These are phyloP conservation scores for Bruguiera hainesii DNA, from an alignment of 441 rosid species.

Conservation along the genomic window DNA sequence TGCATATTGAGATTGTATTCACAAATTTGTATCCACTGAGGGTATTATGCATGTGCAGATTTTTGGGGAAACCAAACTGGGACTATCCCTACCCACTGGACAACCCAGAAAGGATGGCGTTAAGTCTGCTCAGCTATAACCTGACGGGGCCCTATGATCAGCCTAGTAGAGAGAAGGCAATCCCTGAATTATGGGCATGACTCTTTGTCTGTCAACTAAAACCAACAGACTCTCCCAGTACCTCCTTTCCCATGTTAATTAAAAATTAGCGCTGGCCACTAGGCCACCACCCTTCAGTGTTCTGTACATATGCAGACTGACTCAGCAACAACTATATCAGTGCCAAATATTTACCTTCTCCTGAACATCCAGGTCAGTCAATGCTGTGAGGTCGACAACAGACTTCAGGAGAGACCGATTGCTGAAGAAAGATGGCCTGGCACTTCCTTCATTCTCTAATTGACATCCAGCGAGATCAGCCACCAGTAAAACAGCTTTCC, in stretches of 20 bases:
- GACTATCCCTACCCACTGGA: not conserved
- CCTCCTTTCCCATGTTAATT: too few relatives aligned
- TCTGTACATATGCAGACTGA: not conserved
- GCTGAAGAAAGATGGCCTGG: slow-evolving; percentile 48
- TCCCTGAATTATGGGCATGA: not conserved
- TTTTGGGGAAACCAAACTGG: not conserved
- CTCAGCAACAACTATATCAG: slow-evolving; percentile 9
- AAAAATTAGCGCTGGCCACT: too few relatives aligned
- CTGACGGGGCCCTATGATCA: not conserved
- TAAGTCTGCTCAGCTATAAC: not conserved
- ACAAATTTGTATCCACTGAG: not conserved
- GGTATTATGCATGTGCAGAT: not conserved
- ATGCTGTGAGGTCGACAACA: slow-evolving; percentile 58
- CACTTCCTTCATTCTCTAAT: slow-evolving; percentile 43
- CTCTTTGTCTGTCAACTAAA: not conserved
- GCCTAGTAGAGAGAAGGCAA: not conserved
- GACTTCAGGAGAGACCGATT: slow-evolving; percentile 63
- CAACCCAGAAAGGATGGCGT: too few relatives aligned
- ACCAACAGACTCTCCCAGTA: too few relatives aligned
- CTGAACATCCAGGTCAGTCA: slow-evolving; percentile 78
- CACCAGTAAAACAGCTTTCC: slow-evolving; percentile 74
- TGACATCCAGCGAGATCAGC: slow-evolving; percentile 69
- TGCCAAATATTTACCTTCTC: slow-evolving; percentile 59
- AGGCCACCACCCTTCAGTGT: not conserved
- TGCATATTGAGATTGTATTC: not conserved